Conservation (phyloP, 495 filamentous ascomycete species). For the Aspergillus ostianus region DNA sequence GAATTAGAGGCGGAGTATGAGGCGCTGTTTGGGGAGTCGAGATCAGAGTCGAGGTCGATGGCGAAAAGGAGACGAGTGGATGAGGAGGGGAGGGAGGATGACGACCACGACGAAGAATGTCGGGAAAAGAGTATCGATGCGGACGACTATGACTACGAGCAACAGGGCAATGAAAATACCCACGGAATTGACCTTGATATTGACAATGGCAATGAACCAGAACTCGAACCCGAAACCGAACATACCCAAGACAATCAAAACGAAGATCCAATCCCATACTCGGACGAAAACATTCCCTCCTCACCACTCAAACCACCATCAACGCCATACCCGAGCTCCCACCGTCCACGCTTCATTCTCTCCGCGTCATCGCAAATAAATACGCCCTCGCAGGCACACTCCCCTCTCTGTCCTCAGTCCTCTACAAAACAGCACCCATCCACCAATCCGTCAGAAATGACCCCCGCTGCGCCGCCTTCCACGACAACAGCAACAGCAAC, state of each 20-base stretch:
- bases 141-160: background rate
- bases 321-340: background rate
- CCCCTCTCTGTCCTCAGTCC: background rate
- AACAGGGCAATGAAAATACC: background rate
- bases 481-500: too few species aligned
- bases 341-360: background rate
- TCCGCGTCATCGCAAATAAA: background rate
- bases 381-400: background rate
- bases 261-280: slow-evolving; percentile 19
- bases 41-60: background rate
- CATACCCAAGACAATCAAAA: too few species aligned
- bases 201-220: slow-evolving; percentile 6
- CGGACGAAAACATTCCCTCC: slow-evolving; percentile 4
- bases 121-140: background rate
- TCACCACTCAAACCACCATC: background rate
- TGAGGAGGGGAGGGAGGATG: background rate
- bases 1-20: background rate
- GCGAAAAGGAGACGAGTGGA: background rate
- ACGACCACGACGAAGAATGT: background rate
- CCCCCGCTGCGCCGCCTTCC: slow-evolving; percentile 24
- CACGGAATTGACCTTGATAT: background rate
- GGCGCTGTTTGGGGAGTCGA: background rate
- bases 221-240: too few species aligned
- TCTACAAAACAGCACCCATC: slow-evolving; percentile 12
- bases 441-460: slow-evolving; percentile 23